These are phyloP conservation scores for Hanseniaspora lachancei DNA, from an alignment of 805 yeast species.

Conservation along the genomic window DNA sequence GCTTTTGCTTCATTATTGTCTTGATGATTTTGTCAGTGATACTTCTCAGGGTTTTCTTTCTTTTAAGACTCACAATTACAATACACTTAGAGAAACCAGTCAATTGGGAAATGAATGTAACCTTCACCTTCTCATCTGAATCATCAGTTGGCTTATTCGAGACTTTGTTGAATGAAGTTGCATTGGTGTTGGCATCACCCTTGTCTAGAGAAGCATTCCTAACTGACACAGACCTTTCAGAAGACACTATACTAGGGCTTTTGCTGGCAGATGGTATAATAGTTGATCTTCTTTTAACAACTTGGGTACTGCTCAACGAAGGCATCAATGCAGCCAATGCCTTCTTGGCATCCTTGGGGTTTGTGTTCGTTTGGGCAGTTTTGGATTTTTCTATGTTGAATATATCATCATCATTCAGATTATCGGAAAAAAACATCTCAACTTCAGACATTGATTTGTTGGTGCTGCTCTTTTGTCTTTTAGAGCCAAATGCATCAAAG, in stretches of 20 bases:
- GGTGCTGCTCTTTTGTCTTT: not conserved
- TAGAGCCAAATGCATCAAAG: not conserved
- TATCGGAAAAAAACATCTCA: not conserved
- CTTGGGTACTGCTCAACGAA: not conserved
- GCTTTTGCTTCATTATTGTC: not conserved
- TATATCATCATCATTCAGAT: not conserved
- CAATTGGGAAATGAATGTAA: not conserved
- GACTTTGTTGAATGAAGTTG: not conserved
- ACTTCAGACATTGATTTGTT: not conserved
- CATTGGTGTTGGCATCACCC: not conserved
- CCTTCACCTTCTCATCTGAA: not conserved
- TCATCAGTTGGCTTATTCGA: not conserved
- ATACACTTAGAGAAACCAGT: not conserved
- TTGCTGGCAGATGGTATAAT: not conserved
- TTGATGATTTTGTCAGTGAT: not conserved
- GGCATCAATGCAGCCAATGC: not conserved
- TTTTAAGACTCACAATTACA: not conserved
- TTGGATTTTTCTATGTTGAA: not conserved
- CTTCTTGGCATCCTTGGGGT: not conserved
- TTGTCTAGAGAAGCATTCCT: not conserved
- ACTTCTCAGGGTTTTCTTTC: slow-evolving; percentile 2
- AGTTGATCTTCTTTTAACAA: not conserved
- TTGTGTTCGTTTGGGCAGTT: not conserved
- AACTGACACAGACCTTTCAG: not conserved
- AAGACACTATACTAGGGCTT: not conserved